Conservation (phyloP, 1,284 basidiomycete species). For the Flammula alnicola region DNA sequence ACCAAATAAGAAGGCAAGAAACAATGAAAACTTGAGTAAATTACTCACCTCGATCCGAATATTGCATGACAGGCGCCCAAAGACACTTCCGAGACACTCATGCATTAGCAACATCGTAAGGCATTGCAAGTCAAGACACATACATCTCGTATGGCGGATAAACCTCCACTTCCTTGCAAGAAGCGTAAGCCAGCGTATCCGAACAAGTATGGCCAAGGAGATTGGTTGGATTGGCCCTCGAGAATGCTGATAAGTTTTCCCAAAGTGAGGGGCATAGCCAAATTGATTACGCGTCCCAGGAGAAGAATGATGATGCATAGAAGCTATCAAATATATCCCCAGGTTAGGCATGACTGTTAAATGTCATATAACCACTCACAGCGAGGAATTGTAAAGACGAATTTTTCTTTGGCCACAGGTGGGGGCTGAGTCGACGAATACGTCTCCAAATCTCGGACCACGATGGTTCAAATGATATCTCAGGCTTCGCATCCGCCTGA, state of each 20-base stretch:
- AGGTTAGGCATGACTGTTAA: background rate
- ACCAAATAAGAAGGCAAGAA: constrained; percentile 12
- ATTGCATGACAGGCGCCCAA: constrained; percentile 89
- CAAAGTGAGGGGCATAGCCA: constrained; percentile 74
- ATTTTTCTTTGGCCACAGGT: constrained; percentile 82
- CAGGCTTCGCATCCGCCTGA: constrained; percentile 50
- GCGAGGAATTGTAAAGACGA: constrained; percentile 71
- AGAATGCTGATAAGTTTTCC: constrained; percentile 69
- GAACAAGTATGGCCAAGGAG: constrained; percentile 68
- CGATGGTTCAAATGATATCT: constrained; percentile 64
- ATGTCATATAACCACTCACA: constrained; percentile 43
- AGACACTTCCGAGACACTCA: constrained; percentile 48
- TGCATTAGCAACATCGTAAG: constrained; percentile 9
- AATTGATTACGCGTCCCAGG: constrained; percentile 78
- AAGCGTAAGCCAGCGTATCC: constrained; percentile 67
- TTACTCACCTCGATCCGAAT: constrained; percentile 66
- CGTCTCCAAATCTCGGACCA: constrained; percentile 67
- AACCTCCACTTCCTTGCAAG: constrained; percentile 72
- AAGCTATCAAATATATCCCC: constrained; percentile 44
- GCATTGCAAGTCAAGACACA: constrained; percentile 26
- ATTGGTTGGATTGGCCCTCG: constrained; percentile 48
- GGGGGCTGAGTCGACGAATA: constrained; percentile 69
- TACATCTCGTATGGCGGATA: constrained; percentile 71
- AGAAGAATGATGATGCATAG: constrained; percentile 72
- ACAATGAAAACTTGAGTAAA: background rate